Conservation (phyloP, 2,329 filamentous ascomycete genomes). For the Aspergillus ustus region DNA sequence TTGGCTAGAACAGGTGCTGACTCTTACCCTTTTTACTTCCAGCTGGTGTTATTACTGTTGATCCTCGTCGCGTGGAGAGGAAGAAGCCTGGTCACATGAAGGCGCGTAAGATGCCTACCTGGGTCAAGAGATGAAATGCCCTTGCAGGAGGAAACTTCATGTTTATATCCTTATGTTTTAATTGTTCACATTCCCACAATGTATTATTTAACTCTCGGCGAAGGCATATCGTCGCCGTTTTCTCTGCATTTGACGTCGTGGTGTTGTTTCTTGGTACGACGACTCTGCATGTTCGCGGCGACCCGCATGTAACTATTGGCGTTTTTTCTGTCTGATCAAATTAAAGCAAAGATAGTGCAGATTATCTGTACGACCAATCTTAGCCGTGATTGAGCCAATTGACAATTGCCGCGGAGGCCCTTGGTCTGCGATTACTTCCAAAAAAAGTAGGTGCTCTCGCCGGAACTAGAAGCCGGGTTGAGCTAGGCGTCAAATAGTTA, state of each 20-base stretch:
- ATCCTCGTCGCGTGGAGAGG: constrained; percentile 90
- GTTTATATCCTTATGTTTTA: constrained; percentile 25
- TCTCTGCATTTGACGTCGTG: constrained; percentile 22
- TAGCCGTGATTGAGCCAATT: constrained; percentile 5
- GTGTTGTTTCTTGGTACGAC: constrained; percentile 25
- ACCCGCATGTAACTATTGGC: constrained; percentile 30
- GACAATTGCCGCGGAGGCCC: neutral
- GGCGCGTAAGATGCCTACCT: constrained; percentile 95
- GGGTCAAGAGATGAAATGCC: constrained; percentile 77
- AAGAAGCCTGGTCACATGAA: constrained; percentile 98
- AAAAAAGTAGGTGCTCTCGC: neutral
- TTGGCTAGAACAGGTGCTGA: neutral
- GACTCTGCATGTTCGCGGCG: constrained; percentile 28
- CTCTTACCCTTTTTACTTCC: constrained; percentile 30
- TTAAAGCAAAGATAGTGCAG: constrained; percentile 21
- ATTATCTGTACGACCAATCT: constrained; percentile 18
- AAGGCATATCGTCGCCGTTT: constrained; percentile 23
- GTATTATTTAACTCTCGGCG: constrained; percentile 28
- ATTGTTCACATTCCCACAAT: constrained; percentile 19
- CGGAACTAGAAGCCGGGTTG: neutral
- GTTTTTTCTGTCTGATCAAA: constrained; percentile 22
- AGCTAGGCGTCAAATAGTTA: neutral
- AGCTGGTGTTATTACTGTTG: constrained; percentile 93
- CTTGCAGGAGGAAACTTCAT: constrained; percentile 15
- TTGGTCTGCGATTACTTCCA: neutral